These are phyloP conservation scores for Cynara cardunculus DNA, from an alignment of 129 eudicot genomes.

Conservation along the genomic window DNA sequence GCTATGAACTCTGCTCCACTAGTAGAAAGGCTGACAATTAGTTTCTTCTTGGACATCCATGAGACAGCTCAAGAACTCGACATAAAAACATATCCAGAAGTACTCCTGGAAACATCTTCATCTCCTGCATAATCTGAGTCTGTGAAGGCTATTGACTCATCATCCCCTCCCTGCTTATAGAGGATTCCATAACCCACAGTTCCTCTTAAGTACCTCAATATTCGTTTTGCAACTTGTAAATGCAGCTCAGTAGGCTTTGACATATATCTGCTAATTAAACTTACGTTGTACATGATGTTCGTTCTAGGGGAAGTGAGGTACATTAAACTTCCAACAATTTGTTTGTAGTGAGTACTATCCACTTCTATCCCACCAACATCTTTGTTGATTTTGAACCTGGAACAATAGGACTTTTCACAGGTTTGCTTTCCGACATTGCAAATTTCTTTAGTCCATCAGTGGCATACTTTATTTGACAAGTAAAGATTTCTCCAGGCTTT, in stretches of 20 bases:
- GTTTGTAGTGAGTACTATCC: too few relatives aligned
- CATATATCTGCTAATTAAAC: background rate
- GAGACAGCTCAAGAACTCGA: background rate
- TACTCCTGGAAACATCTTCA: background rate
- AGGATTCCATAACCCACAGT: background rate
- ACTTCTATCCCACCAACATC: too few relatives aligned
- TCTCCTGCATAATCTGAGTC: constrained; percentile 7
- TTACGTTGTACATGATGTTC: background rate
- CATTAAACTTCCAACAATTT: too few relatives aligned
- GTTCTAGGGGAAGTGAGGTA: too few relatives aligned
- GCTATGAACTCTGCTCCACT: constrained; percentile 4
- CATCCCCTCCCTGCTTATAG: background rate
- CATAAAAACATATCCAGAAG: background rate
- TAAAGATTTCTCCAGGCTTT: too few relatives aligned
- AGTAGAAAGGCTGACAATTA: background rate
- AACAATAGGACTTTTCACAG: too few relatives aligned
- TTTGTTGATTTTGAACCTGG: too few relatives aligned
- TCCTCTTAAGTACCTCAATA: background rate
- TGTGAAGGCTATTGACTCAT: background rate
- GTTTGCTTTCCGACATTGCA: too few relatives aligned
- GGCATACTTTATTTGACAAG: too few relatives aligned
- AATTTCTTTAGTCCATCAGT: too few relatives aligned
- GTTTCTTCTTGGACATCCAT: constrained; percentile 9
- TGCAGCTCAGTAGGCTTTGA: constrained; percentile 3
- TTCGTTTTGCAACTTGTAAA: background rate